Evolutionary conservation across 2,329 filamentous ascomycete species (phyloP).

Genomic region (Simplicillium aogashimaense): DNA sequence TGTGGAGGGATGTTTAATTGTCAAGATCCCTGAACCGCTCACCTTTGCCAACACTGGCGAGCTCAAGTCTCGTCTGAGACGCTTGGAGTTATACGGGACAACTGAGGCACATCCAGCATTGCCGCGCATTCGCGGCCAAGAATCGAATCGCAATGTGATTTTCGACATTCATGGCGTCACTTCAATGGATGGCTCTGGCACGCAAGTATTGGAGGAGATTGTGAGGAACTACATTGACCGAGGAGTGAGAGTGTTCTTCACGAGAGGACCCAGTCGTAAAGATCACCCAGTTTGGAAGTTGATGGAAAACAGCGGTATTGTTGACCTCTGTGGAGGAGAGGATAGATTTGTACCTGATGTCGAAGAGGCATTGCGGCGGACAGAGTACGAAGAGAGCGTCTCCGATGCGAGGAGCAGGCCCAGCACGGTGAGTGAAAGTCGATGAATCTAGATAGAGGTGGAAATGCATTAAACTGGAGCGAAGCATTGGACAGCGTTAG

Average conservation of each 20-base stretch:
- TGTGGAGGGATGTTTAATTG: constrained; percentile 83
- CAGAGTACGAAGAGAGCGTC: constrained; percentile 56
- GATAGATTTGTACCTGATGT: constrained; percentile 74
- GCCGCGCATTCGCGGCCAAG: constrained; percentile 64
- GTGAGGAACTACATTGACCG: constrained; percentile 69
- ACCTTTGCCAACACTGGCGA: constrained; percentile 97
- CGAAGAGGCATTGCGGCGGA: constrained; percentile 72
- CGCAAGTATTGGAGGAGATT: constrained; percentile 86
- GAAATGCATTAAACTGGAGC: too few species aligned
- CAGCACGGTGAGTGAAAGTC: too few species aligned
- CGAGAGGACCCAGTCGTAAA: constrained; percentile 37
- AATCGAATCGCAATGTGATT: constrained; percentile 84
- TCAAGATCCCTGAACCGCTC: constrained; percentile 94
- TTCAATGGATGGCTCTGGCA: constrained; percentile 83
- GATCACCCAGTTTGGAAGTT: constrained; percentile 55
- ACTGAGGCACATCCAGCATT: constrained; percentile 75
- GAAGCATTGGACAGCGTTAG: too few species aligned
- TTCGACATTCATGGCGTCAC: constrained; percentile 99
- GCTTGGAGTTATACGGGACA: constrained; percentile 88
- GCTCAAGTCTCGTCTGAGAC: constrained; percentile 69
- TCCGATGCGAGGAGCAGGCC: too few species aligned
- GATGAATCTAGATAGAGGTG: too few species aligned
- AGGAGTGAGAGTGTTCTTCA: constrained; percentile 70
- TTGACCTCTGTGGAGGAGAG: constrained; percentile 70
- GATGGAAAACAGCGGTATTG: constrained; percentile 73